Evolutionary conservation across 2,329 filamentous ascomycete genomes (phyloP).

Genomic region (Paracorniculantispora psalliotae): DNA sequence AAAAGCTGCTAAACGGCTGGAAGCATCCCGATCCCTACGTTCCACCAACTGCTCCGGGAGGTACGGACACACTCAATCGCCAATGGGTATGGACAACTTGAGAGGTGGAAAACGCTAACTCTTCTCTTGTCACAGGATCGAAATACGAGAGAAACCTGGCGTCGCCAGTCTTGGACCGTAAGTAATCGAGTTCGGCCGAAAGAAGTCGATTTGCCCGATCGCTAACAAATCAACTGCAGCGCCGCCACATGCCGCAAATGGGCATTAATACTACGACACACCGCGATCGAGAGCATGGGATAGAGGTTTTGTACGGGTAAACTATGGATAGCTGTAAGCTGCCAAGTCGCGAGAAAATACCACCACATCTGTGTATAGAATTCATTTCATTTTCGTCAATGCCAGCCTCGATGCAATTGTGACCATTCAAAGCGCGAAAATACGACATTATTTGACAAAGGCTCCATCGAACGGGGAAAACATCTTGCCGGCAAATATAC

Average conservation of each 20-base stretch:
- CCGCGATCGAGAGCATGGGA: neutral
- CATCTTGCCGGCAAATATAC: too few relatives aligned
- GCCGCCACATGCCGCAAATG: conserved; percentile 19
- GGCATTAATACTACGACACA: neutral
- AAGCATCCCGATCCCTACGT: conserved; percentile 95
- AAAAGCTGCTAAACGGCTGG: conserved; percentile 84
- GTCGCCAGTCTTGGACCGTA: conserved; percentile 73
- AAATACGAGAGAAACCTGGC: conserved; percentile 96
- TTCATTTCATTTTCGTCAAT: neutral
- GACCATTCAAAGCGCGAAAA: neutral
- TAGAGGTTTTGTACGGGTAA: neutral
- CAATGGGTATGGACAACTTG: neutral
- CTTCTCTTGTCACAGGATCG: conserved; percentile 55
- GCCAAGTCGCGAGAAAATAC: neutral
- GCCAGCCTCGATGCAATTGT: neutral
- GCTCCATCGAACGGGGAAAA: too few relatives aligned
- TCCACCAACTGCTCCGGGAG: conserved; percentile 86
- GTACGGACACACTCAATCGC: conserved; percentile 44
- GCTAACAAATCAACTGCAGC: conserved; percentile 17
- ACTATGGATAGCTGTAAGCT: neutral
- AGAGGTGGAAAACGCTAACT: conserved; percentile 10
- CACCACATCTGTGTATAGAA: neutral
- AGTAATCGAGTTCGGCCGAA: conserved; percentile 31
- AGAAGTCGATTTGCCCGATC: neutral
- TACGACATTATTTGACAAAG: neutral